phyloP scores from a whole-genome alignment of 2,329 filamentous ascomycete genomes.

The Talaromyces sp. region DNA sequence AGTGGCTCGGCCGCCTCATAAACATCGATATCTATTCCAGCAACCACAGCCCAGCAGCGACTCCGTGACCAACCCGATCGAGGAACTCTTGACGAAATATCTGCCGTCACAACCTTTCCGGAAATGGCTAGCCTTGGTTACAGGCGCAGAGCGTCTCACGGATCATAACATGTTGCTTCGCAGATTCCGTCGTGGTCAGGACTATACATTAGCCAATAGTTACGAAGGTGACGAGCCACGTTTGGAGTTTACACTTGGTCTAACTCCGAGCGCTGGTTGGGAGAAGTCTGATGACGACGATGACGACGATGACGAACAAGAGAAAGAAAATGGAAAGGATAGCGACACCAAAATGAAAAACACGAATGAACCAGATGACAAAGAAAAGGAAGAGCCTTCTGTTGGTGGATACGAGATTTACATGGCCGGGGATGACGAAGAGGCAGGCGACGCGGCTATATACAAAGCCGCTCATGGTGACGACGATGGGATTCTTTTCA shows the following conservation, averaged over 20 bases:
- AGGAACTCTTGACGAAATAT: slow-evolving; percentile 75
- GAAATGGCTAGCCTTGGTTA: slow-evolving; percentile 83
- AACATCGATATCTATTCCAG: slow-evolving; percentile 86
- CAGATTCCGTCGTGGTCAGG: slow-evolving; percentile 77
- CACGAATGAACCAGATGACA: slow-evolving; percentile 21
- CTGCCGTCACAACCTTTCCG: slow-evolving; percentile 82
- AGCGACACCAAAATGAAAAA: slow-evolving; percentile 30
- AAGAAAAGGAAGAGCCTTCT: slow-evolving; percentile 34
- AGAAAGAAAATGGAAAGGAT: slow-evolving; percentile 20
- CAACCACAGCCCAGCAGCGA: slow-evolving; percentile 45
- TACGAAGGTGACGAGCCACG: slow-evolving; percentile 68
- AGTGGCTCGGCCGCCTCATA: slow-evolving; percentile 85
- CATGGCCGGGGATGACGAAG: slow-evolving; percentile 76
- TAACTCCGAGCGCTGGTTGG: slow-evolving; percentile 85
- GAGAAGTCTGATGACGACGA: slow-evolving; percentile 62
- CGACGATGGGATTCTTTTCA: slow-evolving; percentile 70
- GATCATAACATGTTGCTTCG: slow-evolving; percentile 76
- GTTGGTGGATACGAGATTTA: slow-evolving; percentile 65
- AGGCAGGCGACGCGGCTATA: slow-evolving; percentile 58
- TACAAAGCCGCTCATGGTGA: slow-evolving; percentile 72
- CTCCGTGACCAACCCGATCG: slow-evolving; percentile 52
- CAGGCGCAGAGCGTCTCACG: slow-evolving; percentile 62
- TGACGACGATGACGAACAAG: slow-evolving; percentile 26
- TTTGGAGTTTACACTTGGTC: slow-evolving; percentile 79
- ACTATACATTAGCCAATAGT: slow-evolving; percentile 89